Base-by-base conservation (phyloP, 2,329 filamentous ascomycete genomes). In the Coniella vitis region DNA sequence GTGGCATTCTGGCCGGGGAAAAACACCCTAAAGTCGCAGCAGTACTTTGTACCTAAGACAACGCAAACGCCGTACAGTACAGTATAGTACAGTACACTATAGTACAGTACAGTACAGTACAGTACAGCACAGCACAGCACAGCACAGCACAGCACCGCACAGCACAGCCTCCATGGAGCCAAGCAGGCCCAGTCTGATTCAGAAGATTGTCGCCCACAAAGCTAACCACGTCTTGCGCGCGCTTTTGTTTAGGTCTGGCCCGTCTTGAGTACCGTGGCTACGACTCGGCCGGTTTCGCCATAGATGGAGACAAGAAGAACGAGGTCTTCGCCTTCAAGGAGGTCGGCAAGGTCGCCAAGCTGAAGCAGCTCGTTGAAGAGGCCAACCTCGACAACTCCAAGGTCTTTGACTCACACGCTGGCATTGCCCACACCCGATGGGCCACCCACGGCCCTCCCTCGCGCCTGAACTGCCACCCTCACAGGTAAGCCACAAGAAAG, bases 351-450 rank as follows among this genome's bases (percentile, higher is more conserved):
- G 93, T 98, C 55, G 89, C 85, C 68, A 95, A 95, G 75, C 79
- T 98, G 67, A 94, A 87, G 80, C 76, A 90, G 73, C 85, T 97
- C 69, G 91, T 97, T 62, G 88, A 86, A 49, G 82, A 87, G 67
- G 77, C 82, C 66, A 80, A 89, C 63, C 79, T 90, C 71, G 87
- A 98, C 71, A 76, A 90, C 61, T 86, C 81, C 69, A 95, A 95
- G 79, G 79, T 90, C 65, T 97, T 96, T 69, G 93, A 97, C 72
- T 96, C 90, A 65, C 93, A 98, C 75, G 90, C 89, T 65, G 93
- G 91, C 68, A 97, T 98, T 75, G 88, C 93, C 69, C 93, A 98
- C 84, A 98, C 93, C 57, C 84, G 93, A 69, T 98, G 93, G 93
- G 93, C 93, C 61, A 98, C 93, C 61, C 93, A 98, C 76, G 93